Percentiles rank a stretch among this genome's conserved stretches.
Conservation (phyloP, 2,329 filamentous ascomycete species). For the Botrytis aclada region DNA sequence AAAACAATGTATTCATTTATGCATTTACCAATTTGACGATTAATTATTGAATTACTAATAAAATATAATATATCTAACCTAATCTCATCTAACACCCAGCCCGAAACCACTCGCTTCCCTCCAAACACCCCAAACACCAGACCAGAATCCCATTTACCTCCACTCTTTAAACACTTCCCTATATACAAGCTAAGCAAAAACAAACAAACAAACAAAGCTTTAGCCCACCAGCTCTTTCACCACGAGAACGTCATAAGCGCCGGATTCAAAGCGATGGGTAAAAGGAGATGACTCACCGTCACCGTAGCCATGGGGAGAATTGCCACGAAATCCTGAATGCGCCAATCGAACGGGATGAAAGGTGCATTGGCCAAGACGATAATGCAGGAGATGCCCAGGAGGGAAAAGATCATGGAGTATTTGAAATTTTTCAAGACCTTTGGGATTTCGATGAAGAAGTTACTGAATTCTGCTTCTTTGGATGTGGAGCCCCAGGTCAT, state of each 20-base stretch:
- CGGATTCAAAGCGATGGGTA: conserved; percentile 74
- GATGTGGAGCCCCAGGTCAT: conserved; percentile 84
- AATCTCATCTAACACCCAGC: no score
- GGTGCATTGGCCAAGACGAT: conserved; percentile 60
- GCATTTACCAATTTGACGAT: no score
- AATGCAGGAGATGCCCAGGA: conserved; percentile 54
- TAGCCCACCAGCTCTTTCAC: conserved; percentile 39
- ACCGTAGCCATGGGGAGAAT: conserved; percentile 74
- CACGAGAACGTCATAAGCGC: conserved; percentile 77
- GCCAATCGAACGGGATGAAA: conserved; percentile 64
- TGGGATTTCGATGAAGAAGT: conserved; percentile 82
- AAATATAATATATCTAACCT: no score
- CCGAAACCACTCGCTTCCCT: no score
- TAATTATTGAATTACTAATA: no score
- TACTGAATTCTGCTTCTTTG: conserved; percentile 77
- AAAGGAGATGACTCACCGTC: conserved; percentile 63
- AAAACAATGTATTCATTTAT: no score
- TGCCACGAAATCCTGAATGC: conserved; percentile 68
- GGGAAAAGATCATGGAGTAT: conserved; percentile 40
- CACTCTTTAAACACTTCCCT: no score
- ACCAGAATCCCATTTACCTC: no score
- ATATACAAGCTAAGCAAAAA: background rate
- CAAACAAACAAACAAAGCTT: background rate
- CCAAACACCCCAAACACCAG: no score
- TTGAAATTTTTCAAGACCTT: conserved; percentile 75